Base-by-base conservation (phyloP, 2,329 filamentous ascomycete species). In the Sporothrix humicola region DNA sequence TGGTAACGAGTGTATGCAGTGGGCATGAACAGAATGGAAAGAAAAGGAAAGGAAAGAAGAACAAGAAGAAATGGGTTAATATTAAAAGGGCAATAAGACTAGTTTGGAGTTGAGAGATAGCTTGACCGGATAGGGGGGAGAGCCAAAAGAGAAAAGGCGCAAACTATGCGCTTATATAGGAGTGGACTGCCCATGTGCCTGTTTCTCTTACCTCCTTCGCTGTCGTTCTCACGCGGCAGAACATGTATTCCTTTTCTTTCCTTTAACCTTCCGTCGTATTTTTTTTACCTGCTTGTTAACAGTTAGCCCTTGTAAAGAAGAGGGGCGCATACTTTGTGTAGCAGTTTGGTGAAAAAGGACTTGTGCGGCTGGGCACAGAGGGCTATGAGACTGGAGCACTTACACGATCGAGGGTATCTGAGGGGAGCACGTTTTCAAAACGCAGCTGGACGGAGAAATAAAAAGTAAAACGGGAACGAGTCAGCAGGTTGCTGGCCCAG, bases 361-460 rank as follows among this genome's bases (percentile, higher is more conserved):
- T 26, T 26, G 20, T 44, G 26, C 46, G 23, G 65, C 10, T 37
- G 31, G 23, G 46, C 37, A 15, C 65, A 68, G 65, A 2, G 8
- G n/a, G 63, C n/a, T n/a, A 50, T 23, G 23, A 20, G 23, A 17
- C 44, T 8, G 3, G 46, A 7, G 3, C 7, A 50, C 63, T 66
- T 68, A 68, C 46, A 68, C 65, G 65, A 68, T 48, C 15, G 15
- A 68, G 44, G 13, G 46, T 37, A 37, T 37, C 7, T 37, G 31
- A 7, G 31, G 7, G 31, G 31, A 37, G 31, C 31, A 6, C 15
- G n/a, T 31, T 13, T 12, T 12, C 12, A 9, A 52, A 52, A 42
- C 46, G 20, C 42, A 50, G 6, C 13, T 26, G 23, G 52, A 68
- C 31, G 48, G 48, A 46, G 65, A 52, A 37, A 50, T 12, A 42